Evolutionary conservation across 331 rosid genomes (phyloP).

Genomic region (Quercus lobata): DNA sequence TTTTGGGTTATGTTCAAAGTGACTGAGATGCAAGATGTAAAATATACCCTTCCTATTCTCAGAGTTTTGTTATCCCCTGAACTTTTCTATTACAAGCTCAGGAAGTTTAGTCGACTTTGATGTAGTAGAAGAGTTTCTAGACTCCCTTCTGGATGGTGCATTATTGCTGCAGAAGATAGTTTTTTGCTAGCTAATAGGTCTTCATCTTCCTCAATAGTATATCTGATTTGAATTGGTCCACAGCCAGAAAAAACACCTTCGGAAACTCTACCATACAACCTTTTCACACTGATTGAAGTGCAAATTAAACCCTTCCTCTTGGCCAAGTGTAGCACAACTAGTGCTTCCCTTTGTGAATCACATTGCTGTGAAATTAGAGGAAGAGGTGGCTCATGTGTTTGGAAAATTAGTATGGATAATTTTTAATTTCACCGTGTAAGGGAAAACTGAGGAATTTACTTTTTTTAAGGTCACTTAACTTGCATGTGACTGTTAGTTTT

Average conservation of each 20-base stretch:
- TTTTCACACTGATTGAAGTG: slow-evolving; percentile 52
- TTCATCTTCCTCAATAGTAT: slow-evolving; percentile 13
- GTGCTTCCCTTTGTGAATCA: slow-evolving; percentile 26
- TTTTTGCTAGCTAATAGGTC: slow-evolving; percentile 15
- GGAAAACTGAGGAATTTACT: no score
- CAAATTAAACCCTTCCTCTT: slow-evolving; percentile 4
- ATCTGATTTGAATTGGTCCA: slow-evolving; percentile 15
- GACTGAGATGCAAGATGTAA: slow-evolving; percentile 26
- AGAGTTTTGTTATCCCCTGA: slow-evolving; percentile 2
- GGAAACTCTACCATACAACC: slow-evolving; percentile 24
- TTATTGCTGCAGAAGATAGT: background rate
- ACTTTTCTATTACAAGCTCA: slow-evolving; percentile 6
- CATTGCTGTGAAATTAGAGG: slow-evolving; percentile 24
- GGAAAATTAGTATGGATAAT: no score
- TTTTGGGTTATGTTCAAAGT: slow-evolving; percentile 28
- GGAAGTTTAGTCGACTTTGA: background rate
- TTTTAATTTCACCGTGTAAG: no score
- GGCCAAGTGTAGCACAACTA: slow-evolving; percentile 44
- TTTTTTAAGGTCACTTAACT: no score
- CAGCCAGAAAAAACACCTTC: slow-evolving; percentile 19
- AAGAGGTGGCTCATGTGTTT: no score
- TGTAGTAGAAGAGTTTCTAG: background rate
- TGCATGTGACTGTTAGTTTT: no score
- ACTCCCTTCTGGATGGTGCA: background rate
- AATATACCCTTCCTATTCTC: slow-evolving; percentile 7